A percentile compares a stretch with the other conserved stretches of the same genome.
Evolutionary conservation across 805 yeast species (phyloP).

Genomic region (Jamesozyma hellenica): DNA sequence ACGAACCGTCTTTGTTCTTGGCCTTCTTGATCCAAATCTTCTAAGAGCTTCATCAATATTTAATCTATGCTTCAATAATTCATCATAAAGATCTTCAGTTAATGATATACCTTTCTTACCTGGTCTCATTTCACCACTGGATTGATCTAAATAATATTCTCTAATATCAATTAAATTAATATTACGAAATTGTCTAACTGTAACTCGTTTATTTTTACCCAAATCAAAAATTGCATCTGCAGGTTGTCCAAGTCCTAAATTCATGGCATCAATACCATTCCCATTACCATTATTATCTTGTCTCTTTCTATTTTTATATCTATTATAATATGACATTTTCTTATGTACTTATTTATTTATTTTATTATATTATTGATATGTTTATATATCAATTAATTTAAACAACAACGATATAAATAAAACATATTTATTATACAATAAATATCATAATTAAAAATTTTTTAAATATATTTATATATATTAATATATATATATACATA

Average conservation of each 20-base stretch:
- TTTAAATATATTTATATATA: no score
- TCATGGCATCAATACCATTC: constrained; percentile 2
- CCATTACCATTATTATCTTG: constrained; percentile 5
- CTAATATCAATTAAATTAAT: constrained; percentile 68
- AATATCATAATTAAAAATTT: no score
- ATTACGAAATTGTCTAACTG: constrained; percentile 64
- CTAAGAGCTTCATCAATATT: constrained; percentile 31
- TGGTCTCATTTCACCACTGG: constrained; percentile 55
- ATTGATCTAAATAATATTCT: constrained; percentile 60
- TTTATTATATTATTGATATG: no score
- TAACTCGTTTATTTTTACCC: constrained; percentile 56
- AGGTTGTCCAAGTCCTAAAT: constrained; percentile 10
- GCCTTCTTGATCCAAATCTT: constrained; percentile 29
- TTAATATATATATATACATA: no score
- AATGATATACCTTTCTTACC: constrained; percentile 55
- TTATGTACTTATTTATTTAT: no score
- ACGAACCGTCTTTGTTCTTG: constrained; percentile 24
- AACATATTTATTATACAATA: no score
- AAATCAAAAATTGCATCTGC: constrained; percentile 32
- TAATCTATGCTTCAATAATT: constrained; percentile 26
- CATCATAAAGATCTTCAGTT: constrained; percentile 31
- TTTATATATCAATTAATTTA: no score
- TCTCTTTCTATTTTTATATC: constrained; percentile 21
- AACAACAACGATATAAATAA: no score
- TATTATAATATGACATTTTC: constrained; percentile 27